Conservation (phyloP, 2,329 filamentous ascomycete species). For the Ascocoryne sarcoides region DNA sequence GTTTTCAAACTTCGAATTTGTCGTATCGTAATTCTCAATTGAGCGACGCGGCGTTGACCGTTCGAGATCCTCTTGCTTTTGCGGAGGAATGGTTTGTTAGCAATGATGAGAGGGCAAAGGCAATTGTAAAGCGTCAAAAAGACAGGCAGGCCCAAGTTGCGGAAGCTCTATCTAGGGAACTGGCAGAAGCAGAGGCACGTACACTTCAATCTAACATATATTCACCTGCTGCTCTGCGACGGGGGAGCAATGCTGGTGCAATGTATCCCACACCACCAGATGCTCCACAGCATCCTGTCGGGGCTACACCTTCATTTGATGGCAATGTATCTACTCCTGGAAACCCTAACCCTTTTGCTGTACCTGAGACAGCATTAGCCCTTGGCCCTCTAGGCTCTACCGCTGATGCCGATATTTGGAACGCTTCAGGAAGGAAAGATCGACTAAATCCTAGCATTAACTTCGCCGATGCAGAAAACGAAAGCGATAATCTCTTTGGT, state of each 20-base stretch:
- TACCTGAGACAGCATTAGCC: constrained; percentile 31
- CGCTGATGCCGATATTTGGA: constrained; percentile 19
- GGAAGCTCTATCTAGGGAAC: constrained; percentile 32
- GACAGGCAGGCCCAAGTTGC: constrained; percentile 39
- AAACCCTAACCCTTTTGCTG: constrained; percentile 29
- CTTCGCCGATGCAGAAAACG: constrained; percentile 23
- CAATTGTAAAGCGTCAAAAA: constrained; percentile 39
- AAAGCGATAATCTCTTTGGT: constrained; percentile 49
- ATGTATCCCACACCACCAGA: constrained; percentile 69
- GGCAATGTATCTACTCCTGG: constrained; percentile 47
- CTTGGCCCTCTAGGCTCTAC: constrained; percentile 17
- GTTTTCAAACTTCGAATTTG: constrained; percentile 21
- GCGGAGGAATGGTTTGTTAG: constrained; percentile 30
- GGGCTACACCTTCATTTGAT: constrained; percentile 48
- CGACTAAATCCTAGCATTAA: constrained; percentile 14
- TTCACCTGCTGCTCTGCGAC: constrained; percentile 43
- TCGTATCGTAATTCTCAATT: constrained; percentile 1
- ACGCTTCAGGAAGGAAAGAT: constrained; percentile 17
- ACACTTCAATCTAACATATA: constrained; percentile 38
- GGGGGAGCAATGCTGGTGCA: constrained; percentile 41
- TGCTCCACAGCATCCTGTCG: constrained; percentile 45
- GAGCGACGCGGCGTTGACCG: neutral
- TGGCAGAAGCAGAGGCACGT: constrained; percentile 34
- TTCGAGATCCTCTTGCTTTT: constrained; percentile 29
- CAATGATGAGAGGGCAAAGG: constrained; percentile 34